phyloP scores from a whole-genome alignment of 1,284 basidiomycete genomes.

The Ustilago bromivora region DNA sequence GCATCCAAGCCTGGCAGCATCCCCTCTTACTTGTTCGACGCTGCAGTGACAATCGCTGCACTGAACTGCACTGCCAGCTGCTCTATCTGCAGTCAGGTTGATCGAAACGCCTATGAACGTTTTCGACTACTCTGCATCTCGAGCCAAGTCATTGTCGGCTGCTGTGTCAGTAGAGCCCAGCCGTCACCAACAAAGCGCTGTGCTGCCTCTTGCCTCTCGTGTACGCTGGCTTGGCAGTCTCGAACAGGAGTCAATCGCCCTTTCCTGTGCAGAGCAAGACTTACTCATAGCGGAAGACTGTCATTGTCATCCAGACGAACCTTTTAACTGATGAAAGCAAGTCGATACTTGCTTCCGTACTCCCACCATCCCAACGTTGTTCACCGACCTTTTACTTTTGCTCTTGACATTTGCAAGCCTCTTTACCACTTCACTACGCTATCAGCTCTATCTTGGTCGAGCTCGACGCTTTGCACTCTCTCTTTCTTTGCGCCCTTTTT shows the following conservation, averaged over 20 bases:
- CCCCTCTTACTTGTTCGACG: too few relatives aligned
- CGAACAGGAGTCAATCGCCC: too few relatives aligned
- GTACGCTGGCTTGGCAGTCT: background rate
- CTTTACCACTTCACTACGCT: slow-evolving; percentile 24
- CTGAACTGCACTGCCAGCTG: background rate
- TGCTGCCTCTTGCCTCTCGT: background rate
- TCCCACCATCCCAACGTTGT: slow-evolving; percentile 45
- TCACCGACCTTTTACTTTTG: slow-evolving; percentile 32
- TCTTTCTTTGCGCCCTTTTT: slow-evolving; percentile 23
- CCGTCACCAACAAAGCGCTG: background rate
- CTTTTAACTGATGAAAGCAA: background rate
- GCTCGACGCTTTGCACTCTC: slow-evolving; percentile 12
- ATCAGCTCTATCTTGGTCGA: slow-evolving; percentile 22
- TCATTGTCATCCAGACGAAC: background rate
- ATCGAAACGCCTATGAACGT: slow-evolving; percentile 11
- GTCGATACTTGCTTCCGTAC: slow-evolving; percentile 26
- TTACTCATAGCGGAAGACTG: background rate
- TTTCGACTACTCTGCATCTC: background rate
- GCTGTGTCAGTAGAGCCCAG: background rate
- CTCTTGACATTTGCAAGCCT: slow-evolving; percentile 39
- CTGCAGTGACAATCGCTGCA: background rate
- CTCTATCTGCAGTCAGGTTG: slow-evolving; percentile 19
- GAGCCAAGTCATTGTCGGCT: background rate
- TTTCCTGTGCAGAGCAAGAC: background rate
- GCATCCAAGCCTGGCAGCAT: background rate